These are phyloP conservation scores for Paramecium pentaurelia DNA, from an alignment of 73 alveolate species.

Conservation along the genomic window DNA sequence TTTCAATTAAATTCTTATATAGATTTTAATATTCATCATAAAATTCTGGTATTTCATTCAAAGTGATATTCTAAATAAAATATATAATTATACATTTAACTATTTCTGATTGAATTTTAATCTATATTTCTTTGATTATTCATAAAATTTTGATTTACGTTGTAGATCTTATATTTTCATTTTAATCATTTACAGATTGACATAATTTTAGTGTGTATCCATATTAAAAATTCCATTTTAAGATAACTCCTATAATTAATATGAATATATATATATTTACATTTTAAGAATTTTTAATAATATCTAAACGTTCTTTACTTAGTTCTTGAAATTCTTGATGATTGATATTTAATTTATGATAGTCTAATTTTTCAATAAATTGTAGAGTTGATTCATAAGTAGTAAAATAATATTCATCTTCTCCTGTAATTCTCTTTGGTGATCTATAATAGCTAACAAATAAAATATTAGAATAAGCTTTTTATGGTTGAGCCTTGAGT, in stretches of 20 bases:
- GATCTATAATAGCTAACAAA: constrained; percentile 30
- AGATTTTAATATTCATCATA: constrained; percentile 9
- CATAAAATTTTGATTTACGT: constrained; percentile 16
- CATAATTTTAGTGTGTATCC: constrained; percentile 33
- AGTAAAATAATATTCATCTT: constrained; percentile 30
- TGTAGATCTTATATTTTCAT: constrained; percentile 28
- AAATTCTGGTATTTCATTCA: constrained; percentile 2
- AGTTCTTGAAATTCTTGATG: neutral
- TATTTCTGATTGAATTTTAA: constrained; percentile 10
- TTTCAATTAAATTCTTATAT: neutral
- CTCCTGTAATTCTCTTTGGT: neutral
- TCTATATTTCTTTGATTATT: neutral
- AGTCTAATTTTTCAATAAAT: constrained; percentile 11
- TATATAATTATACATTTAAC: neutral
- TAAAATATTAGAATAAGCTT: neutral
- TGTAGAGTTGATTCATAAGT: constrained; percentile 10
- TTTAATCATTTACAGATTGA: constrained; percentile 31
- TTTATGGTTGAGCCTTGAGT: constrained; percentile 18
- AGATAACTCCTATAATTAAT: neutral
- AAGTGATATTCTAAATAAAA: neutral
- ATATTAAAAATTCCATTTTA: constrained; percentile 10
- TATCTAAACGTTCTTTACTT: neutral
- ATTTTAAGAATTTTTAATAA: neutral
- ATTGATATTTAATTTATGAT: neutral
- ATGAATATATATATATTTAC: neutral